Conservation (phyloP, 2,329 filamentous ascomycete genomes). For the Seiridium cupressi region DNA sequence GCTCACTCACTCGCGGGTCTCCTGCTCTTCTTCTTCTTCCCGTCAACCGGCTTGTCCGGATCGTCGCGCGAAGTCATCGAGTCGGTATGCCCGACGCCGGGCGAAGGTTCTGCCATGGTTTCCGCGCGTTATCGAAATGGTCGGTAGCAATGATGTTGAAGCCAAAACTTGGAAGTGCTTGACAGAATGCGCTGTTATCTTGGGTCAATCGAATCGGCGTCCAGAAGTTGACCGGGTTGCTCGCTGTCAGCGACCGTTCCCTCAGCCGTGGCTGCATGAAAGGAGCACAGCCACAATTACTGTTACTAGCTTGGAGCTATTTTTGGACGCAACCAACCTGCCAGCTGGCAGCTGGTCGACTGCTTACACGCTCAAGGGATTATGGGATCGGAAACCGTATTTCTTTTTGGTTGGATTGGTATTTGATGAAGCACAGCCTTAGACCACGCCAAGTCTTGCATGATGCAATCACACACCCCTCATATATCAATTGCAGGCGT, state of each 20-base stretch:
- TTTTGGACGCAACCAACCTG: too few species aligned
- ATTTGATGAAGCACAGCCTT: too few species aligned
- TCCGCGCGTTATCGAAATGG: background rate
- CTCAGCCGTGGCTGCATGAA: background rate
- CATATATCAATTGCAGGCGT: too few species aligned
- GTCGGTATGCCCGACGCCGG: conserved; percentile 44
- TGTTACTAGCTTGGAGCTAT: background rate
- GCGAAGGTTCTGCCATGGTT: conserved; percentile 47
- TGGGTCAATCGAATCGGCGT: background rate
- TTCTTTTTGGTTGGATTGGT: too few species aligned
- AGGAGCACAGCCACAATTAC: background rate
- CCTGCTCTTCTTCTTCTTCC: conserved; percentile 87
- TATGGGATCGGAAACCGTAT: too few species aligned
- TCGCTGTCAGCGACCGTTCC: too few species aligned
- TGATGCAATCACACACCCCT: too few species aligned
- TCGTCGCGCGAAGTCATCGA: conserved; percentile 56
- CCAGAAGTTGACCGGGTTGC: too few species aligned
- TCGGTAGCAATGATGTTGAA: background rate
- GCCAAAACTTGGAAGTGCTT: background rate
- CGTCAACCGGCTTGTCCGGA: conserved; percentile 57
- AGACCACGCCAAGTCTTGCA: too few species aligned
- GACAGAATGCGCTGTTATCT: background rate
- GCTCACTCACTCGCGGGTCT: conserved; percentile 75
- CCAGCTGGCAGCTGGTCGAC: too few species aligned
- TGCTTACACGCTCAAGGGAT: too few species aligned